phyloP scores from a whole-genome alignment of 805 yeast genomes.

The Suhomyces sp. region DNA sequence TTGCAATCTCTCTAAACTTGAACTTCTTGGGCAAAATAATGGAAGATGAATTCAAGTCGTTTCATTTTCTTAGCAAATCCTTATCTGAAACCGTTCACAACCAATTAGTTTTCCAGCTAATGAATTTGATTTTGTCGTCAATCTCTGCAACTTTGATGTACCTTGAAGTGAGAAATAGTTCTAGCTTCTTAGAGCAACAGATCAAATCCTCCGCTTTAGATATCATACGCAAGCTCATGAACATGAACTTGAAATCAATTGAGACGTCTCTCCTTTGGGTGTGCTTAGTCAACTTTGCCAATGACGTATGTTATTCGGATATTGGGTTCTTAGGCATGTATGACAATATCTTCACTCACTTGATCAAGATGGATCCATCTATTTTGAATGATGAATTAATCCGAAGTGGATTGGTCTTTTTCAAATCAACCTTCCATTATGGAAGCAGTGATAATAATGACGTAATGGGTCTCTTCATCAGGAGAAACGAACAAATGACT shows the following conservation, averaged over 20 bases:
- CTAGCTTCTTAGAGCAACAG: constrained; percentile 1
- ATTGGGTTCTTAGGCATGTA: constrained; percentile 20
- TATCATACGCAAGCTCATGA: constrained; percentile 8
- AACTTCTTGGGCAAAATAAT: constrained; percentile 9
- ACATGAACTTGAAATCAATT: constrained; percentile 7
- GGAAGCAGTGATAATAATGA: background rate
- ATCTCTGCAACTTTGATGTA: constrained; percentile 14
- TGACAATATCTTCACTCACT: constrained; percentile 17
- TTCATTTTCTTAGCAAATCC: constrained; percentile 8
- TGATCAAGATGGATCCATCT: constrained; percentile 12
- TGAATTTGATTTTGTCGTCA: constrained; percentile 19
- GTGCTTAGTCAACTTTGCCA: constrained; percentile 26
- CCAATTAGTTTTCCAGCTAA: constrained; percentile 12
- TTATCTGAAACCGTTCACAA: constrained; percentile 8
- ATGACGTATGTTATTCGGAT: constrained; percentile 32
- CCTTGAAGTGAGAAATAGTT: constrained; percentile 5
- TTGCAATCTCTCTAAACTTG: constrained; percentile 11
- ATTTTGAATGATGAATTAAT: constrained; percentile 19
- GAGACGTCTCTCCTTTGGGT: constrained; percentile 26
- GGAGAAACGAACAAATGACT: too few relatives aligned
- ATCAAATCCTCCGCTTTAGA: constrained; percentile 6
- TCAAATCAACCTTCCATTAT: constrained; percentile 20
- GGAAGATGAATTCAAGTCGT: constrained; percentile 17
- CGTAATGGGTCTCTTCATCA: too few relatives aligned
- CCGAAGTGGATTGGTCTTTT: constrained; percentile 23